Conservation (phyloP, 164 flowering plant genomes). For the Amborella trichopoda region DNA sequence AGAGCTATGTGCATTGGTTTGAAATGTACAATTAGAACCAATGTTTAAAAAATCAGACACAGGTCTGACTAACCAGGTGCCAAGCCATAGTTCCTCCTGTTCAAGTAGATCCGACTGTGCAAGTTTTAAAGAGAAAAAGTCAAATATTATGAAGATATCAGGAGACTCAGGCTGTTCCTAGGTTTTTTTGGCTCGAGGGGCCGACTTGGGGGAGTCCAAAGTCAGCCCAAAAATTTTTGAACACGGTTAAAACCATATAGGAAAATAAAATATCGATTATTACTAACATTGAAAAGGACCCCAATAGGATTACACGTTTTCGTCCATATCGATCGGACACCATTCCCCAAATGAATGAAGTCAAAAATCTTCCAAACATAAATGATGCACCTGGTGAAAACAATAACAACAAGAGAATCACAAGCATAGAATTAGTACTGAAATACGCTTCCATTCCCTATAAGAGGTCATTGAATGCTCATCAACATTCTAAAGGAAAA, state of each 20-base stretch:
- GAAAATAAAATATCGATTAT: too few relatives aligned
- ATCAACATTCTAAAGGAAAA: too few relatives aligned
- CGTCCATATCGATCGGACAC: slow-evolving; percentile 83
- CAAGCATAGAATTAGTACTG: background rate
- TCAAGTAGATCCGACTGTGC: background rate
- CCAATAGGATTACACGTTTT: slow-evolving; percentile 58
- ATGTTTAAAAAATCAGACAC: too few relatives aligned
- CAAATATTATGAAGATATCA: background rate
- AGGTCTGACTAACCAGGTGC: too few relatives aligned
- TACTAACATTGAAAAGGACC: slow-evolving; percentile 57
- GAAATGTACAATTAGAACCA: too few relatives aligned
- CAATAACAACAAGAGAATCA: background rate
- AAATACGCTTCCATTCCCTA: too few relatives aligned
- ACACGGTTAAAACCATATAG: background rate
- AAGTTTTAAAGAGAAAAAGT: background rate
- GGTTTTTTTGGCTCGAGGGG: too few relatives aligned
- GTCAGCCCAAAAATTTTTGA: too few relatives aligned
- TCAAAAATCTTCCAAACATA: slow-evolving; percentile 78
- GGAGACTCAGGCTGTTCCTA: background rate
- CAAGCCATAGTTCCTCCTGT: too few relatives aligned
- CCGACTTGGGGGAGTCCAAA: too few relatives aligned
- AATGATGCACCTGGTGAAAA: slow-evolving; percentile 44
- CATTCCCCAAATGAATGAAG: slow-evolving; percentile 73
- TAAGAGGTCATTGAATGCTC: too few relatives aligned
- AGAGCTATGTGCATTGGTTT: too few relatives aligned